phyloP scores from a whole-genome alignment of 305 asterid species.

The Solanum hybrid region DNA sequence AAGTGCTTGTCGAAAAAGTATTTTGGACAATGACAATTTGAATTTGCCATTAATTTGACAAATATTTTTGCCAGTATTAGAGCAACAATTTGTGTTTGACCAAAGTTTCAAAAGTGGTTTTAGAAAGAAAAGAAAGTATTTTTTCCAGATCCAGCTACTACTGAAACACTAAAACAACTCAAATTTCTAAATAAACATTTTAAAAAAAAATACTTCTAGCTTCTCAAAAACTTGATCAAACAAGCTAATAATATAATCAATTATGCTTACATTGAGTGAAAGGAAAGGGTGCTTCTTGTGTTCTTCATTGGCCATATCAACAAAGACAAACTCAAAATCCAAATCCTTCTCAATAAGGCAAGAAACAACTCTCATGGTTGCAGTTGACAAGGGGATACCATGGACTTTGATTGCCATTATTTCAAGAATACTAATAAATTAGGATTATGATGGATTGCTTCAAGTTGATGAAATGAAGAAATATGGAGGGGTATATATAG shows the following conservation, averaged over 20 bases:
- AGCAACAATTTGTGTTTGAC: neutral
- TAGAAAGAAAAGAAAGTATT: too few species aligned
- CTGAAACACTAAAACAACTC: neutral
- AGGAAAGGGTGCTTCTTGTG: neutral
- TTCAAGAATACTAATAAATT: neutral
- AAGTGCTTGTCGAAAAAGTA: neutral
- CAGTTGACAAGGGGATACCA: neutral
- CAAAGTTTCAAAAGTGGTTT: neutral
- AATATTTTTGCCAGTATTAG: too few species aligned
- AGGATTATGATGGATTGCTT: neutral
- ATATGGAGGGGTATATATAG: neutral
- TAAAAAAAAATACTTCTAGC: neutral
- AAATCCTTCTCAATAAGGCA: neutral
- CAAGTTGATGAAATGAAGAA: neutral
- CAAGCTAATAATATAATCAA: neutral
- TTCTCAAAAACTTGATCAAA: neutral
- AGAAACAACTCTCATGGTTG: neutral
- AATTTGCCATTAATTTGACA: neutral
- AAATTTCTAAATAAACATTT: neutral
- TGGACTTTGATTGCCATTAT: slow-evolving; percentile 41
- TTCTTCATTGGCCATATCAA: neutral
- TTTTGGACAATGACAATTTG: neutral
- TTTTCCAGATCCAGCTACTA: neutral
- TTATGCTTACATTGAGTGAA: neutral
- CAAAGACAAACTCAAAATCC: neutral